These are phyloP conservation scores for Gyrodon lividus DNA, from an alignment of 768 basidiomycete genomes.

Conservation along the genomic window DNA sequence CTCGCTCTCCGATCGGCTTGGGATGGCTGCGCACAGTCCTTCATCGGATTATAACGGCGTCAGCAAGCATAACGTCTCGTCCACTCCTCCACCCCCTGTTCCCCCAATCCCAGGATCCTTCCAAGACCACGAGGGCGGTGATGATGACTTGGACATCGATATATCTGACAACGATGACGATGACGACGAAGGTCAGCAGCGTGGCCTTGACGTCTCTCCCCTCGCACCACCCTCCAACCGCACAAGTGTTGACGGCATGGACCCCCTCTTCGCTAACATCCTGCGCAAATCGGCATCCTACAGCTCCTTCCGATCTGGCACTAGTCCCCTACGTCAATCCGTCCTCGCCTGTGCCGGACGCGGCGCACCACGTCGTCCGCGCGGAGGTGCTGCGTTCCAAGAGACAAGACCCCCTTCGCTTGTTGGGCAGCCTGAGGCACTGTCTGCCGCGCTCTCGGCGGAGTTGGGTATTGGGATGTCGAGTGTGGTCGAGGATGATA, in stretches of 20 bases:
- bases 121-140: conserved; percentile 14
- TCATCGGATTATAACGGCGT: conserved; percentile 45
- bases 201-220: conserved; percentile 34
- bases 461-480: conserved; percentile 56
- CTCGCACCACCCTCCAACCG: conserved; percentile 51
- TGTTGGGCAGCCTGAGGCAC: conserved; percentile 68
- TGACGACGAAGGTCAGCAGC: conserved; percentile 24
- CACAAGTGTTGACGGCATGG: conserved; percentile 82
- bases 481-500: conserved; percentile 38
- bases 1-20: conserved; percentile 62
- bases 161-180: conserved; percentile 21
- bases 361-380: conserved; percentile 50
- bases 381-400: conserved; percentile 70
- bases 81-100: conserved; percentile 29
- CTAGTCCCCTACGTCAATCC: conserved; percentile 63
- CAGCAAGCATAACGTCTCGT: conserved; percentile 17
- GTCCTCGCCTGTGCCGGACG: conserved; percentile 50
- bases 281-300: conserved; percentile 54
- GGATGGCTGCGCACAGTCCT: conserved; percentile 53
- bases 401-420: conserved; percentile 70
- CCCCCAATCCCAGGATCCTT: conserved; percentile 36
- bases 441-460: conserved; percentile 69
- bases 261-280: conserved; percentile 79
- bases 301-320: conserved; percentile 41
- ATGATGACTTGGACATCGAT: conserved; percentile 23